phyloP scores from a whole-genome alignment of 257 asterid species.

The Solanum rostratum region DNA sequence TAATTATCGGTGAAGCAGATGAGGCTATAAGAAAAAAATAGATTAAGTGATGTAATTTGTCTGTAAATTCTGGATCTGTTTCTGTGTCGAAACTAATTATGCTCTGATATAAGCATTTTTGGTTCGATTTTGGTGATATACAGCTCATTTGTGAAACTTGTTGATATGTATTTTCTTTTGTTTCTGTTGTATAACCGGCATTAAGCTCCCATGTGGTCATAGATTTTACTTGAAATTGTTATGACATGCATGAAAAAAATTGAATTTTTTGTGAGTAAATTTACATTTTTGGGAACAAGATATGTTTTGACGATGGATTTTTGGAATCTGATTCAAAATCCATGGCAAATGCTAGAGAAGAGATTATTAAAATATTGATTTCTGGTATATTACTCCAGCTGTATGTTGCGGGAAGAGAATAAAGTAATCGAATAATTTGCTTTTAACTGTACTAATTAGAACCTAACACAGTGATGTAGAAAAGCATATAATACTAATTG shows the following conservation, averaged over 20 bases:
- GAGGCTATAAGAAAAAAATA: not conserved
- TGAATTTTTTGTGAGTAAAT: not conserved
- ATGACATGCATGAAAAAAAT: not conserved
- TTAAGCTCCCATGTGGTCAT: not conserved
- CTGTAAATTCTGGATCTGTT: not conserved
- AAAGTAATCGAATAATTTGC: not conserved
- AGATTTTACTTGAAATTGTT: not conserved
- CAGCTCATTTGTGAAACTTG: not conserved
- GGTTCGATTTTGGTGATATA: not conserved
- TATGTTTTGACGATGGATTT: not conserved
- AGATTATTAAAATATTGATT: not conserved
- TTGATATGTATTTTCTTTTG: not conserved
- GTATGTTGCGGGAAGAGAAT: not conserved
- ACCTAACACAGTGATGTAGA: not conserved
- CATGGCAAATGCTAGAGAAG: no score
- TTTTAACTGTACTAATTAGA: not conserved
- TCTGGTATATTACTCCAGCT: not conserved
- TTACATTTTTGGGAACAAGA: not conserved
- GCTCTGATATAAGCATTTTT: not conserved
- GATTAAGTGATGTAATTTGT: not conserved
- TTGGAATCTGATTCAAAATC: no score
- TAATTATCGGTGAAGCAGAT: not conserved
- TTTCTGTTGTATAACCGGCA: not conserved
- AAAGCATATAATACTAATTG: not conserved
- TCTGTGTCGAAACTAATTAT: not conserved